phyloP scores from a whole-genome alignment of 2,329 filamentous ascomycete genomes.

The Diaporthe vexans region DNA sequence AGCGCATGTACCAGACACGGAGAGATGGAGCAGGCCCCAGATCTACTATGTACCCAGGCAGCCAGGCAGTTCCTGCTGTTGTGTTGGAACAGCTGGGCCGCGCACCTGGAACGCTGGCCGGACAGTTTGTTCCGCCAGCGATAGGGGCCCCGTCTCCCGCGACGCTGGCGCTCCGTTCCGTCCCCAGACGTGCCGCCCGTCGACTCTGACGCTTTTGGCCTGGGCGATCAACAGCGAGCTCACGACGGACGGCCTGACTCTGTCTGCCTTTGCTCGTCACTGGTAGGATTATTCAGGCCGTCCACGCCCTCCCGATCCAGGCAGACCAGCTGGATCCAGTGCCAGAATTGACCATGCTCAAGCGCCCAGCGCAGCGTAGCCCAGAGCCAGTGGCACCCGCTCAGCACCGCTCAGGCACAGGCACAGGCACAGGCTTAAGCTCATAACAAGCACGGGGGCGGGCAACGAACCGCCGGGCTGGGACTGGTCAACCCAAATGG shows the following conservation, averaged over 20 bases:
- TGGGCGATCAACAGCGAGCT: not conserved
- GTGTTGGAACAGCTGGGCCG: no score
- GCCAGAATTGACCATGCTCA: not conserved
- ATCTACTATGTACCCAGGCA: not conserved
- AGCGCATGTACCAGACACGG: no score
- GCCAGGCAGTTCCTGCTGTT: no score
- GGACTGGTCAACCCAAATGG: slow-evolving; percentile 8
- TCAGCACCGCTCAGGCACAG: not conserved
- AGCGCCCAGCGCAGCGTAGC: not conserved
- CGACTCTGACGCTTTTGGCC: not conserved
- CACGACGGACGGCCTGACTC: no score
- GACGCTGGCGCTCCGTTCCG: slow-evolving; percentile 8
- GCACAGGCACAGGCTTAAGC: not conserved
- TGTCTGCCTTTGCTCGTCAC: no score
- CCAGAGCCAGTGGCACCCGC: not conserved
- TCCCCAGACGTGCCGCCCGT: not conserved
- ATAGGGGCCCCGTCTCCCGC: not conserved
- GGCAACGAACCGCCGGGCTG: slow-evolving; percentile 11
- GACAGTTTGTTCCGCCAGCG: slow-evolving; percentile 14
- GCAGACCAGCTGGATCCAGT: not conserved
- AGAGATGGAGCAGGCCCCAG: not conserved
- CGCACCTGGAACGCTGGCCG: not conserved
- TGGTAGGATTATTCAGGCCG: no score
- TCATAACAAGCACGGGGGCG: not conserved
- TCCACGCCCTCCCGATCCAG: not conserved